A percentile compares a stretch with the other conserved stretches of the same genome.
phyloP scores from a whole-genome alignment of 2,329 filamentous ascomycete genomes.

The Davidsoniella virescens region DNA sequence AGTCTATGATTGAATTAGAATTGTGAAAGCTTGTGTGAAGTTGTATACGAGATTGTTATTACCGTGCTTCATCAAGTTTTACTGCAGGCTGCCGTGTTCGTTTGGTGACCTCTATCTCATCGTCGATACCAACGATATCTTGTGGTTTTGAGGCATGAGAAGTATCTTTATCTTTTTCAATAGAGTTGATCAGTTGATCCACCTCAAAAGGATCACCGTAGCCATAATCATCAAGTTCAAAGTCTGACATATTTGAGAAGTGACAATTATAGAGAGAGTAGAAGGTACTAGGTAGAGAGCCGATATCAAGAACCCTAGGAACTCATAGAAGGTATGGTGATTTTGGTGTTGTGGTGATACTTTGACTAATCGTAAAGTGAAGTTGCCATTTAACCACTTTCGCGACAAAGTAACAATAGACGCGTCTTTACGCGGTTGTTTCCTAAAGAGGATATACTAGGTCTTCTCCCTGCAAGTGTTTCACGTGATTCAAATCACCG shows the following conservation, averaged over 20 bases:
- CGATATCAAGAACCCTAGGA: too few species aligned
- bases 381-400: background rate
- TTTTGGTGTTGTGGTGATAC: background rate
- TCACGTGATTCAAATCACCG: too few species aligned
- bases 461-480: too few species aligned
- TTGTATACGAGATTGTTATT: conserved; percentile 10
- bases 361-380: background rate
- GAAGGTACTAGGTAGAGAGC: too few species aligned
- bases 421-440: conserved; percentile 2
- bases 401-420: background rate
- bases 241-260: conserved; percentile 16
- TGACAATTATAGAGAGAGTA: background rate
- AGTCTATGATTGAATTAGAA: conserved; percentile 33
- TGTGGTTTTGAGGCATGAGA: conserved; percentile 16
- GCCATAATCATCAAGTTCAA: conserved; percentile 65
- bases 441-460: conserved; percentile 10
- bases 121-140: conserved; percentile 58
- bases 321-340: background rate
- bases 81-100: conserved; percentile 54
- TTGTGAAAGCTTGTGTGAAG: background rate
- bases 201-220: conserved; percentile 35
- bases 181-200: background rate
- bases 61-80: conserved; percentile 76
- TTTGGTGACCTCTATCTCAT: conserved; percentile 70
- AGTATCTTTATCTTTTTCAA: conserved; percentile 13